Conservation (phyloP, 139 green algal species). For the Closterium sp. region DNA sequence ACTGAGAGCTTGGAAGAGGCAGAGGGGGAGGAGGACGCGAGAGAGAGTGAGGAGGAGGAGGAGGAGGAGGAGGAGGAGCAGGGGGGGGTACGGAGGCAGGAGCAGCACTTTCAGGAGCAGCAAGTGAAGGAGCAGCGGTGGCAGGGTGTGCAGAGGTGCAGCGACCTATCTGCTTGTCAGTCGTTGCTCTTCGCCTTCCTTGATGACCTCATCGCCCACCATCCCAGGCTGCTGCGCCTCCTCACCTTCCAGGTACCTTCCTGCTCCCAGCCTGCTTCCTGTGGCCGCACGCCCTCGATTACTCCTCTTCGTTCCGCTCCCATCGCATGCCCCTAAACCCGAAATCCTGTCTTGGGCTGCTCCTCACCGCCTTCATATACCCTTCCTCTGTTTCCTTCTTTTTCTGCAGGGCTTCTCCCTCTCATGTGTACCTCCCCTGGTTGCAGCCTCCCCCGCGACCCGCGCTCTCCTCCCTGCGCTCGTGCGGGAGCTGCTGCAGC, state of each 20-base stretch:
- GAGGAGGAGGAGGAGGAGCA: neutral
- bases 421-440: neutral
- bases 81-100: neutral
- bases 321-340: no score
- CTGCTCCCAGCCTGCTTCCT: neutral
- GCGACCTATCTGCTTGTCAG: neutral
- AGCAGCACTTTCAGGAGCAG: neutral
- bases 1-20: neutral
- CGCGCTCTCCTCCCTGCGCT: neutral
- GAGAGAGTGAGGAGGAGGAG: neutral
- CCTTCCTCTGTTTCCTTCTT: neutral
- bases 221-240: neutral
- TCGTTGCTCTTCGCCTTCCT: neutral
- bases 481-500: neutral
- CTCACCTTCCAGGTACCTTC: neutral
- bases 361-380: neutral
- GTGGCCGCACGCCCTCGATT: neutral
- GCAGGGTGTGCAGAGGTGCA: neutral
- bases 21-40: neutral
- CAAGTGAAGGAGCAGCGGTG: neutral
- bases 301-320: no score
- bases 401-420: neutral
- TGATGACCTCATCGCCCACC: neutral
- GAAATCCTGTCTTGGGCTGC: no score
- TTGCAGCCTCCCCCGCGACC: neutral